Base-by-base conservation (phyloP, 345 rosid genomes). In the Erysimum cheiranthoides region DNA sequence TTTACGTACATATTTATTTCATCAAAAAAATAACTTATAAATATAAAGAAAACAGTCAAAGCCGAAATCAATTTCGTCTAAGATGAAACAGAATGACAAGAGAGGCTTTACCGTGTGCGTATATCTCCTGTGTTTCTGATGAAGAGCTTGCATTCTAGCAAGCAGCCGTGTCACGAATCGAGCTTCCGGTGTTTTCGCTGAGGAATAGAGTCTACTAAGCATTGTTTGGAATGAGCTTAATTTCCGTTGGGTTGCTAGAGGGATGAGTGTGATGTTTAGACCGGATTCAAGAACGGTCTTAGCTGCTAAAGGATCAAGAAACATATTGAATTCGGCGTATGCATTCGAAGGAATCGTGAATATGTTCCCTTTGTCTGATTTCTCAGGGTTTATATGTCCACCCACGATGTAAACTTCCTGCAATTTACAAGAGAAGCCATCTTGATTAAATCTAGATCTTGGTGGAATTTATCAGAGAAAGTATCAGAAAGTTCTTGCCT, bases 221-320 rank as follows among this genome's bases (percentile, higher is more conserved):
- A 88, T 66, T 47, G 72, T 27, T 2, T 79, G 36, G 47, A 88
- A 86, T 7, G 90, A 83, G 21, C 78, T 74, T 32, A 89, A 79
- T 58, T 76, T 76, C 6, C 86, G 85, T 78, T 90, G 97, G 40
- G 79, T 59, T 18, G 78, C 69, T 5, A 92, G 89, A 7, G 98
- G 98, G 60, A 90, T 75, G 69, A 94, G 89, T 12, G 86, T 94
- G 78, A 92, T 82, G 62, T 85, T 64, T 17, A 94, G 70, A 27
- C 77, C 73, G 4, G 98, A 94, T 31, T 83, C 77, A 5, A 94
- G 77, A 40, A 90, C 97, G 4, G 82, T 78, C 70, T 90, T 89
- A 34, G 95, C 95, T 25, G 97, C 95, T 39, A 84, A 80, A 8
- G 98, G 96, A 71, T 94, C 98, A 5, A 94, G 92, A 83, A 84